Percentiles rank a stretch among this genome's conserved stretches.
phyloP scores from a whole-genome alignment of 352 stramenopile species.

The Globisporangium canariense region DNA sequence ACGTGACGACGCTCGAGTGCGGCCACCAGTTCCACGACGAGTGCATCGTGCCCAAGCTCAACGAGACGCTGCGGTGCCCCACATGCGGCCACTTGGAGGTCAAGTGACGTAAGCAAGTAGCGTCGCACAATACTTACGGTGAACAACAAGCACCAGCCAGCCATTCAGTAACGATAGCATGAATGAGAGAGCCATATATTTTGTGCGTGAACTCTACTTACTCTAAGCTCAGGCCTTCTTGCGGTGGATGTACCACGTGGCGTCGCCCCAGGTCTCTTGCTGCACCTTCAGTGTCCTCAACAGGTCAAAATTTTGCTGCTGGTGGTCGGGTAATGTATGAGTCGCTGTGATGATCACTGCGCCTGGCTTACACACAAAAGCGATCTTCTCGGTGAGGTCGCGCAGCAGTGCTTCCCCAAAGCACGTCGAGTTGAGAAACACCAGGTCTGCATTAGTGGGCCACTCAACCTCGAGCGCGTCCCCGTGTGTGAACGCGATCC shows the following conservation, averaged over 20 bases:
- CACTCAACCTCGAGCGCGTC: conserved; percentile 77
- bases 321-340: conserved; percentile 37
- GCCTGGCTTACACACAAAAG: conserved; percentile 44
- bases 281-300: conserved; percentile 40
- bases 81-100: conserved; percentile 58
- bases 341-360: conserved; percentile 63
- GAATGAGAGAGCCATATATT: not conserved
- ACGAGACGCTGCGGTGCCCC: conserved; percentile 62
- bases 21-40: conserved; percentile 83
- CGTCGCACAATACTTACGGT: too few species aligned
- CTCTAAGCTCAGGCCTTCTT: conserved; percentile 26
- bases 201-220: not conserved
- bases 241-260: conserved; percentile 54
- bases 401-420: conserved; percentile 72
- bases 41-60: conserved; percentile 77
- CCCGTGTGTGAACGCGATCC: conserved; percentile 65
- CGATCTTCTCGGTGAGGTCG: conserved; percentile 42
- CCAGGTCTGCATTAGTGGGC: conserved; percentile 45
- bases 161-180: not conserved
- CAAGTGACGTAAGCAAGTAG: conserved; percentile 18
- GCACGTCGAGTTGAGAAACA: conserved; percentile 91
- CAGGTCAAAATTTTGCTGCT: conserved; percentile 41
- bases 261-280: conserved; percentile 56
- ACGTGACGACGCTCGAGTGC: conserved; percentile 68
- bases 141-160: not conserved